These are phyloP conservation scores for Wickerhamiella cacticola DNA, from an alignment of 805 yeast species.

Conservation along the genomic window DNA sequence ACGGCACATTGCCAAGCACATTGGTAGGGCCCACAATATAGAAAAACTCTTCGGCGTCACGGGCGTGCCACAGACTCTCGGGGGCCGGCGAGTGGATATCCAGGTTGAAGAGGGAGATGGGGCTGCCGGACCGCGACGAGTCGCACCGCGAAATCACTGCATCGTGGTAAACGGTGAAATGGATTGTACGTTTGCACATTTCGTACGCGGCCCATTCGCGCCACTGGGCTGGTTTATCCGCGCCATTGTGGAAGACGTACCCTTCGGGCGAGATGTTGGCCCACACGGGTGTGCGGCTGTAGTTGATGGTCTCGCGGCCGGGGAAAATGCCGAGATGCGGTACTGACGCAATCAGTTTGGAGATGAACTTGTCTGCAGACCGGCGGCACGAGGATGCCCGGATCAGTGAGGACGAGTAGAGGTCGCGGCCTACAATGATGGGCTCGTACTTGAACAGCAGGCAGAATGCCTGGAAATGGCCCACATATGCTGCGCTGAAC, in stretches of 20 bases:
- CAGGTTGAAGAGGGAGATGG: conserved; percentile 24
- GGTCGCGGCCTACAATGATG: conserved; percentile 19
- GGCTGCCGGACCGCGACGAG: background rate
- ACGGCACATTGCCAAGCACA: conserved; percentile 23
- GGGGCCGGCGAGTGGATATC: conserved; percentile 26
- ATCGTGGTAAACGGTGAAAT: conserved; percentile 25
- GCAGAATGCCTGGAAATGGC: conserved; percentile 25
- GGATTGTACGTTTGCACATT: conserved; percentile 30
- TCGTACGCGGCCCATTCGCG: conserved; percentile 38
- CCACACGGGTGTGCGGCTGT: conserved; percentile 20
- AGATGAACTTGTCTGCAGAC: conserved; percentile 22
- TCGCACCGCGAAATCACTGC: conserved; percentile 12
- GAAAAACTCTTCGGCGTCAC: conserved; percentile 22
- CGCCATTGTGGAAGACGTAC: conserved; percentile 24
- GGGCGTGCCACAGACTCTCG: conserved; percentile 25
- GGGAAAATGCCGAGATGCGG: conserved; percentile 15
- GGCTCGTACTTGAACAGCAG: conserved; percentile 25
- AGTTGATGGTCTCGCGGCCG: background rate
- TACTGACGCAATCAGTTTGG: conserved; percentile 19
- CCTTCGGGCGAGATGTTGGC: conserved; percentile 22
- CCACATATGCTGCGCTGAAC: conserved; percentile 17
- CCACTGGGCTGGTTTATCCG: conserved; percentile 32
- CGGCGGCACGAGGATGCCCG: conserved; percentile 18
- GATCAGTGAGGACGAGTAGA: conserved; percentile 10
- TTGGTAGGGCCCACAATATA: conserved; percentile 22